A percentile compares a stretch with the other conserved stretches of the same genome.
Evolutionary conservation across 2,329 filamentous ascomycete genomes (phyloP).

Genomic region (Fusarium equiseti): DNA sequence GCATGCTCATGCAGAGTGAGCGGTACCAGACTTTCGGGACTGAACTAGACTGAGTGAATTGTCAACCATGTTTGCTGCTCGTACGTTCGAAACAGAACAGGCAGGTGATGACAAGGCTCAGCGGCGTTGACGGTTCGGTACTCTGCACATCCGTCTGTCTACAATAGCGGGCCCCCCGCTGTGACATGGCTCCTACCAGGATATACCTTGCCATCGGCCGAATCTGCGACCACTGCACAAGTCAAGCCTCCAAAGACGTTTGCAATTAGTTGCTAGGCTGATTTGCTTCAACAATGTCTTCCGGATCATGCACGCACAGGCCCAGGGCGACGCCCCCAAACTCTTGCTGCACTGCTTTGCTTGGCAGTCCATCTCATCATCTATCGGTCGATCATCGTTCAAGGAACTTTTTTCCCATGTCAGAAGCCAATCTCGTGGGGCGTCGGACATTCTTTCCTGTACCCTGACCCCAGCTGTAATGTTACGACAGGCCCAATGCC

Average conservation of each 20-base stretch:
- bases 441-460: slow-evolving; percentile 10
- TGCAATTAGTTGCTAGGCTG: slow-evolving; percentile 31
- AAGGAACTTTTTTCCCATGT: slow-evolving; percentile 32
- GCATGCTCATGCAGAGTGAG: slow-evolving; percentile 47
- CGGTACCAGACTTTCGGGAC: slow-evolving; percentile 51
- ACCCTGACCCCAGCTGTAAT: background rate
- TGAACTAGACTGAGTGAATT: slow-evolving; percentile 25
- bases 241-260: slow-evolving; percentile 26
- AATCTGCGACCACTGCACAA: slow-evolving; percentile 16
- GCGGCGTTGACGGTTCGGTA: slow-evolving; percentile 34
- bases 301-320: slow-evolving; percentile 18
- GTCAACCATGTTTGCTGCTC: slow-evolving; percentile 30
- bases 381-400: slow-evolving; percentile 44
- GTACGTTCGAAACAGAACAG: slow-evolving; percentile 42
- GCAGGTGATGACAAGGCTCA: slow-evolving; percentile 31
- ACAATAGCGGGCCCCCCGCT: slow-evolving; percentile 20
- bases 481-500: background rate
- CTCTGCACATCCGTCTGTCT: slow-evolving; percentile 25
- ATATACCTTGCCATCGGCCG: slow-evolving; percentile 15
- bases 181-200: slow-evolving; percentile 22
- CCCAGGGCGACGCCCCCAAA: slow-evolving; percentile 29
- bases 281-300: slow-evolving; percentile 26
- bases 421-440: slow-evolving; percentile 44
- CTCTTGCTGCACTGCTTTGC: slow-evolving; percentile 3
- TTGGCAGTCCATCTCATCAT: slow-evolving; percentile 34